Base-by-base conservation (phyloP, 345 rosid genomes). In the Dipteronia dyeriana region DNA sequence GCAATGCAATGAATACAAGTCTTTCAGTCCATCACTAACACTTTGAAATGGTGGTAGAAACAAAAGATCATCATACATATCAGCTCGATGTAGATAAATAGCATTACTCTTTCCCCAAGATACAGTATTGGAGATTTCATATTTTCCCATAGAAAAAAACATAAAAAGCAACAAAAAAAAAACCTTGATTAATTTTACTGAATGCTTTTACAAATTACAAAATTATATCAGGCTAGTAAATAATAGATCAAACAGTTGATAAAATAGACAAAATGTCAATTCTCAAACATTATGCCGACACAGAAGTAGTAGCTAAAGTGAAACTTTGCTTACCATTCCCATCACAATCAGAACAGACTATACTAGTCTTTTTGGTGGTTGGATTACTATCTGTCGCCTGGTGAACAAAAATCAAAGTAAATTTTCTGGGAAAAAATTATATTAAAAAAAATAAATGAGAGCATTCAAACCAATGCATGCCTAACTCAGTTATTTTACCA, bases 271-370 rank as follows among this genome's bases (percentile, higher is more conserved):
- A 31, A 20, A 22, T 38, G 31, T 26, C 65, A 2, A 17, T 31
- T 38, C 67, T 66, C 22, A 26, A 53, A 26, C 25, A 79, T 45
- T 12, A 73, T 25, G 43, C 3, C 23, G 45, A 54, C 17, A 23
- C 39, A 20, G 31, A 53, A 16, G 23, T 13, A 26, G 13, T 31
- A 54, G 4, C 12, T 61, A 25, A 9, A 62, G 56, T 7, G 17
- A 20, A 53, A 39, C 11, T 80, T 70, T 10, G 19, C 82, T 83
- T 84, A 90, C 97, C 97, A 45, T 89, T 87, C 31, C 94, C 94
- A 16, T 92, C 94, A 85, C 97, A 95, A 11, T 93, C 90, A 41
- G 82, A 31, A 79, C 99, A 95, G 56, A 95, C 69, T 38, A 95
- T 80, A 87, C 98, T 95, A 82, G 68, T 86, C 23, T 16, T 0